Evolutionary conservation across 1,284 basidiomycete genomes (phyloP), one percentile per base, ranked within the genome.

Genomic region (Phaffia rhodozyma): DNA sequence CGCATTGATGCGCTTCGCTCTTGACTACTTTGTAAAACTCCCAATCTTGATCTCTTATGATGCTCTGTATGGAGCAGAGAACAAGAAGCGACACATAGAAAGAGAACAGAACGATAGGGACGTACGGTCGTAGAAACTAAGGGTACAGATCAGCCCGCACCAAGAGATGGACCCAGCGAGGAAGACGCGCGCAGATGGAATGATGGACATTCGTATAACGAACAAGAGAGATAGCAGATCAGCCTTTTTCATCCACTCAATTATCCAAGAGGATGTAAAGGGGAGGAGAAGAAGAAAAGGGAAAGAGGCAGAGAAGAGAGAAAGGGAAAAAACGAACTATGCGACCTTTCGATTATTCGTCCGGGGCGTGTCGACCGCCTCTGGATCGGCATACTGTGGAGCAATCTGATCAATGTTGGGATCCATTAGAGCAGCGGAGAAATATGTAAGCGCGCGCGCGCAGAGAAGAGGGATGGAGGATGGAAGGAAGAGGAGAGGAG

Each of bases 121-220:
- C 70, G 62, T 55, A 72, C 71, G 69, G 60, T 73, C 72, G 47
- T 73, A 73, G 63, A 69, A 73, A 65, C 72, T 73, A 62, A 16
- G 2, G 38, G 13, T 11, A 43, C 38, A 43, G 38, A 16, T 43
- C 38, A 43, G 38, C 7, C 38, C 38, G 38, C 13, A 16, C 13
- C 13, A 43, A 16, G 38, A 43, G 38, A 43, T 43, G 38, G 13
- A 43, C 38, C 32, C 38, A 43, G 16, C 16, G 13, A 16, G 13
- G 16, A 43, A 34, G 32, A 43, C 13, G 38, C 38, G 38, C 38
- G 38, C 38, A 16, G 13, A 43, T 16, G 16, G 38, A 16, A 43
- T 16, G 38, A 43, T 16, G 38, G 16, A 43, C 2, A 43, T 16
- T 11, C 16, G 38, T 43, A 43, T 5, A 54, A 47, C 11, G 20